A percentile compares a stretch with the other conserved stretches of the same genome.
Conservation (phyloP, 176 grass and related monocot species). For the Triticum aestivum region IWGSC_CS_RefSeq_v2.1 NC_057797.1:224508306-224508805, state of each 20-base stretch:
- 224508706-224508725: slow-evolving; percentile 57
- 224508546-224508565: slow-evolving; percentile 62
- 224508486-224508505: too few species aligned
- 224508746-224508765: slow-evolving; percentile 65
- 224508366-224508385: slow-evolving; percentile 63
- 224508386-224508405: slow-evolving; percentile 70
- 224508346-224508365: slow-evolving; percentile 79
- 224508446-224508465: slow-evolving; percentile 38
- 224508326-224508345: slow-evolving; percentile 66
- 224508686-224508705: slow-evolving; percentile 68
- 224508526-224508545: slow-evolving; percentile 45
- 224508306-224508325: slow-evolving; percentile 48
- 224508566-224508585: slow-evolving; percentile 67
- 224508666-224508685: slow-evolving; percentile 76
- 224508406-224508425: slow-evolving; percentile 44
- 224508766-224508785: slow-evolving; percentile 70
- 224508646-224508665: slow-evolving; percentile 63
- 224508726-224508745: slow-evolving; percentile 52
- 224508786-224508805: slow-evolving; percentile 46
- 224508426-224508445: slow-evolving; percentile 63
- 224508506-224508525: slow-evolving; percentile 31
- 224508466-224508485: too few species aligned
- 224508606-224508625: slow-evolving; percentile 56
- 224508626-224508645: slow-evolving; percentile 72
- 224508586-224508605: slow-evolving; percentile 72